These are phyloP conservation scores for Fagopyrum esculentum DNA, from an alignment of 148 eudicot species.

Conservation along the genomic window DNA sequence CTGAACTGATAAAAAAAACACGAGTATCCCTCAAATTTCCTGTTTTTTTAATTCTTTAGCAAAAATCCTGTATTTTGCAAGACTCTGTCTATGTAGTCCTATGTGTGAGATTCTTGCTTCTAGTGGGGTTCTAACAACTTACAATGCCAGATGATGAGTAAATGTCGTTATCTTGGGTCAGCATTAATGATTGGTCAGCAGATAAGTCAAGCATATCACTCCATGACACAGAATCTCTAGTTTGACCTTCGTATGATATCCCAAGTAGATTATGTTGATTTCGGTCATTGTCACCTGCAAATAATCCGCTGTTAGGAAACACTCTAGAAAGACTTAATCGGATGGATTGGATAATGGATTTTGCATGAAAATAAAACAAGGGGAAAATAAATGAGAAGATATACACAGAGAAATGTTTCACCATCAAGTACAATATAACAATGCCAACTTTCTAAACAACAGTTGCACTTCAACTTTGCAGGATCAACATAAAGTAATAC, in stretches of 20 bases:
- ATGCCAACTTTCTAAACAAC: neutral
- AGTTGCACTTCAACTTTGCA: neutral
- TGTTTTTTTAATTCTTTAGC: too few species aligned
- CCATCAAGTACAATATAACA: neutral
- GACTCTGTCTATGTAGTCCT: too few species aligned
- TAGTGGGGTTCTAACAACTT: neutral
- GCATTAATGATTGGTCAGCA: neutral
- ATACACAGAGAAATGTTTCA: neutral
- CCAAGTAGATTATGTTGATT: slow-evolving; percentile 10
- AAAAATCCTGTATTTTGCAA: too few species aligned
- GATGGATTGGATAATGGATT: neutral
- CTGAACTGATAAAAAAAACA: too few species aligned
- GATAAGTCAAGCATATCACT: slow-evolving; percentile 4
- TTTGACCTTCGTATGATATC: slow-evolving; percentile 3
- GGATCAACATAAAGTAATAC: neutral
- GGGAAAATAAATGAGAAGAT: slow-evolving; percentile 3
- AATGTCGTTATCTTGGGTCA: neutral
- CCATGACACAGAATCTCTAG: slow-evolving; percentile 8
- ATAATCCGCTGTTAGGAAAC: neutral
- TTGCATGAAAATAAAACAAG: neutral
- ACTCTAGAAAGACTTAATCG: neutral
- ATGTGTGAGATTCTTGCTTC: too few species aligned
- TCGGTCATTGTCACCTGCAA: neutral
- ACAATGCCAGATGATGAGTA: slow-evolving; percentile 5
- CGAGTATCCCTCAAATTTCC: too few species aligned